A percentile compares a stretch with the other conserved stretches of the same genome.
Conservation (phyloP, 257 asterid species). For the Solanum pinnatisectum region DNA sequence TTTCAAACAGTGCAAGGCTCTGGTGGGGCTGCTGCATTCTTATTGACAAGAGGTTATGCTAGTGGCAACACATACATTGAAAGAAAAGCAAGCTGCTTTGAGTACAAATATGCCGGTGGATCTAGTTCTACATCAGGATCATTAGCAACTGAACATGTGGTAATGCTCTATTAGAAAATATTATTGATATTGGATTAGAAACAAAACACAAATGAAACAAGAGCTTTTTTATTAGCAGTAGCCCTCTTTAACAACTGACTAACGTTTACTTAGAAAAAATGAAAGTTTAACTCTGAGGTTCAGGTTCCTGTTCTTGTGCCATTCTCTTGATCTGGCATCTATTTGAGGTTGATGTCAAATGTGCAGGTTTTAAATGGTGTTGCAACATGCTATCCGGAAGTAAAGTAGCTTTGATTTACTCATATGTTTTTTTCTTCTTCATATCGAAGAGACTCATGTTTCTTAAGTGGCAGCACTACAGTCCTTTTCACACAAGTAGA, state of each 20-base stretch:
- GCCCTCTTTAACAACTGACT: background rate
- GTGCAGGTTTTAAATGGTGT: background rate
- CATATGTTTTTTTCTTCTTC: background rate
- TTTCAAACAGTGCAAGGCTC: conserved; percentile 61
- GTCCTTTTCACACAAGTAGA: background rate
- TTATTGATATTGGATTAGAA: background rate
- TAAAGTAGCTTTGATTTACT: background rate
- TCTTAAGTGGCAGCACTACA: background rate
- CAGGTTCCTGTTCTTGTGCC: background rate
- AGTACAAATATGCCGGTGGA: conserved; percentile 74
- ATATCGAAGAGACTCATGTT: background rate
- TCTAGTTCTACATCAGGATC: conserved; percentile 43
- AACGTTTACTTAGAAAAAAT: background rate
- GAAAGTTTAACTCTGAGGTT: background rate
- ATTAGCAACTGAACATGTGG: conserved; percentile 41
- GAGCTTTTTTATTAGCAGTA: background rate
- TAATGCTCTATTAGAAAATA: conserved; percentile 14
- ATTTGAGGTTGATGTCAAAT: background rate
- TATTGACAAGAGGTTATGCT: conserved; percentile 10
- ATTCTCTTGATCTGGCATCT: background rate
- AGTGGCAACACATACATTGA: conserved; percentile 22
- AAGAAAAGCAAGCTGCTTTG: conserved; percentile 42
- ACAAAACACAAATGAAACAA: background rate
- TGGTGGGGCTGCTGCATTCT: conserved; percentile 34
- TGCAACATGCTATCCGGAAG: background rate